A percentile compares a stretch with the other conserved stretches of the same genome.
These are phyloP conservation scores for Candida albicans DNA, from an alignment of 1,139 yeast genomes.

Conservation along the genomic window DNA sequence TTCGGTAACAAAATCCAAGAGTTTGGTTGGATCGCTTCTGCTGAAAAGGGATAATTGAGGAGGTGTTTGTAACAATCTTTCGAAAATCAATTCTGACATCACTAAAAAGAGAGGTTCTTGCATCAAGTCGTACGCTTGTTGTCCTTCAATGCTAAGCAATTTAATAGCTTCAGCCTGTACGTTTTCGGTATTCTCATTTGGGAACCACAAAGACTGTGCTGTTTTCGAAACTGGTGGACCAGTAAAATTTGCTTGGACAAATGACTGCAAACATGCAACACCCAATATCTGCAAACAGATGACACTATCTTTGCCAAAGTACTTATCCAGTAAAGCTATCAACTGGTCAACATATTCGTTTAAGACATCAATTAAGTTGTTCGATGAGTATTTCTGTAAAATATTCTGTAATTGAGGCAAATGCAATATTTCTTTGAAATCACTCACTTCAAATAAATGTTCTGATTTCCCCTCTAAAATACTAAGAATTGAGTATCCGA, in stretches of 20 bases:
- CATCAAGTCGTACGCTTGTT: conserved; percentile 59
- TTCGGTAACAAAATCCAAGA: conserved; percentile 23
- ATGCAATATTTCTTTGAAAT: conserved; percentile 12
- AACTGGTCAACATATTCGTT: conserved; percentile 21
- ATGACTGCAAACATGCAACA: conserved; percentile 62
- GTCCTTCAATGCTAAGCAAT: conserved; percentile 57
- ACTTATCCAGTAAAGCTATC: conserved; percentile 9
- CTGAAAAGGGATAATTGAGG: conserved; percentile 27
- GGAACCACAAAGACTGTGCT: conserved; percentile 33
- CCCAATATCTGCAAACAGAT: conserved; percentile 43
- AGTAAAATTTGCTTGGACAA: conserved; percentile 75
- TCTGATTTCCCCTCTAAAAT: conserved; percentile 12
- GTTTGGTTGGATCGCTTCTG: conserved; percentile 16
- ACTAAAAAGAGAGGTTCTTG: conserved; percentile 55
- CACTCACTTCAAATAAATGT: conserved; percentile 11
- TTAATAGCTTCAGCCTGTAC: conserved; percentile 36
- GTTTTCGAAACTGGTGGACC: conserved; percentile 66
- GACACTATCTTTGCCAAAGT: conserved; percentile 13
- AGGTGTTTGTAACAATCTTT: conserved; percentile 39
- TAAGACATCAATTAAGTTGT: conserved; percentile 21
- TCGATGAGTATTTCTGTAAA: conserved; percentile 21
- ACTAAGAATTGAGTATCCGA: conserved; percentile 5
- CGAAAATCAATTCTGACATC: conserved; percentile 52
- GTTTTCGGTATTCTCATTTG: conserved; percentile 25
- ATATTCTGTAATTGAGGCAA: conserved; percentile 15